Conservation (phyloP, 148 eudicot species). For the Fagopyrum tataricum region DNA sequence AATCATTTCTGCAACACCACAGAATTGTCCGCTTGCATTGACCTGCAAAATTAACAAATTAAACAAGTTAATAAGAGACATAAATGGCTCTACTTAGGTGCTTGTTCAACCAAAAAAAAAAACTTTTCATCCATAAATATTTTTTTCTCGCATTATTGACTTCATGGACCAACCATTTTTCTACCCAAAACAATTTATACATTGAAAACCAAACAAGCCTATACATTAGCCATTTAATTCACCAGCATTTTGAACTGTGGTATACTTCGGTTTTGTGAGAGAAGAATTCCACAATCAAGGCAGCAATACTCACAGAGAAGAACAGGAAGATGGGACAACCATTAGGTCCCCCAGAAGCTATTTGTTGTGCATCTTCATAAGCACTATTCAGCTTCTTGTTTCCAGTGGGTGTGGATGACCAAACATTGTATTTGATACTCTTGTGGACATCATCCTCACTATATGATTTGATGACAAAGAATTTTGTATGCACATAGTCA, state of each 20-base stretch:
- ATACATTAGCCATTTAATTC: neutral
- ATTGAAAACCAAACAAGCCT: no score
- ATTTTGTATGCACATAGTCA: slow-evolving; percentile 67
- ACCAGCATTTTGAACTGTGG: neutral
- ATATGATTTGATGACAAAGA: slow-evolving; percentile 90
- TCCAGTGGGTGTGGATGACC: slow-evolving; percentile 98
- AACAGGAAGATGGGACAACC: slow-evolving; percentile 89
- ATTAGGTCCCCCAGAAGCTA: slow-evolving; percentile 57
- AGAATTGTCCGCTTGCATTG: slow-evolving; percentile 97
- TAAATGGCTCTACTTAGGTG: neutral
- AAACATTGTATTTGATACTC: slow-evolving; percentile 88
- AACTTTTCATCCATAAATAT: no score
- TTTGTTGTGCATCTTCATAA: slow-evolving; percentile 77
- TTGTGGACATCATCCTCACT: slow-evolving; percentile 99
- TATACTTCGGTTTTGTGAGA: neutral
- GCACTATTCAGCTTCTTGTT: slow-evolving; percentile 83
- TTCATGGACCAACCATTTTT: no score
- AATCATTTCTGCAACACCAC: slow-evolving; percentile 96
- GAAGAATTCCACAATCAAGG: neutral
- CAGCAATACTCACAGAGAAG: slow-evolving; percentile 63
- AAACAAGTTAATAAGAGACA: neutral
- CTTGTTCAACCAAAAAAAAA: no score
- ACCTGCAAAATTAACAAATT: slow-evolving; percentile 38
- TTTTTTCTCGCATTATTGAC: no score
- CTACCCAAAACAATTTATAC: no score